phyloP scores from a whole-genome alignment of 1,284 basidiomycete genomes.

The Apiotrichum montevideense region DNA sequence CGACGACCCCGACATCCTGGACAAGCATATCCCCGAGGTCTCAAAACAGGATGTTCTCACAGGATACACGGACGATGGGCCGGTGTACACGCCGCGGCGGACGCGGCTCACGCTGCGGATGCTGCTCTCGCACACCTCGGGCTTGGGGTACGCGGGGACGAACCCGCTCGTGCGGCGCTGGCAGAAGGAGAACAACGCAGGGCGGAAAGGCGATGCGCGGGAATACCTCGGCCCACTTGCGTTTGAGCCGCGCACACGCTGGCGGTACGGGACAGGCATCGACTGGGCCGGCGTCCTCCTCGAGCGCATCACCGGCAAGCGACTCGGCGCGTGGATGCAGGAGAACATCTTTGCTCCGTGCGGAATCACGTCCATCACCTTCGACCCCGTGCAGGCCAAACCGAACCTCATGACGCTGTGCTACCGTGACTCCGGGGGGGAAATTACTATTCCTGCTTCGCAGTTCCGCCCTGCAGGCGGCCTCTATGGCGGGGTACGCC shows the following conservation, averaged over 20 bases:
- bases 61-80: too few relatives aligned
- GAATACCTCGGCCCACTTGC: constrained; percentile 15
- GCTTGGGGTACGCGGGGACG: not conserved
- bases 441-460: not conserved
- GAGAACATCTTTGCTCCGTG: constrained; percentile 22
- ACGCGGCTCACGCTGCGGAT: constrained; percentile 27
- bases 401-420: not conserved
- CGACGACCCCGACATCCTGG: too few relatives aligned
- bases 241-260: constrained; percentile 31
- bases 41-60: too few relatives aligned
- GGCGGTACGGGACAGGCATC: constrained; percentile 23
- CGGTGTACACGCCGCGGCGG: constrained; percentile 15
- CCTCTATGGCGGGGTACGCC: not conserved
- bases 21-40: too few relatives aligned
- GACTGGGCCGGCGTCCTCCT: constrained; percentile 28
- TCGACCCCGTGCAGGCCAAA: constrained; percentile 17
- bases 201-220: constrained; percentile 10
- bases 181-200: not conserved
- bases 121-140: constrained; percentile 27
- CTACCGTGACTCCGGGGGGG: constrained; percentile 9
- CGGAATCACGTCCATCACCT: constrained; percentile 19
- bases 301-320: constrained; percentile 13
- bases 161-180: not conserved
- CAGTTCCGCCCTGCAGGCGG: too few relatives aligned
- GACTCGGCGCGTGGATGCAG: constrained; percentile 18